A percentile compares a stretch with the other conserved stretches of the same genome.
Evolutionary conservation across 345 rosid species (phyloP).

Genomic region (Mangifera indica): DNA sequence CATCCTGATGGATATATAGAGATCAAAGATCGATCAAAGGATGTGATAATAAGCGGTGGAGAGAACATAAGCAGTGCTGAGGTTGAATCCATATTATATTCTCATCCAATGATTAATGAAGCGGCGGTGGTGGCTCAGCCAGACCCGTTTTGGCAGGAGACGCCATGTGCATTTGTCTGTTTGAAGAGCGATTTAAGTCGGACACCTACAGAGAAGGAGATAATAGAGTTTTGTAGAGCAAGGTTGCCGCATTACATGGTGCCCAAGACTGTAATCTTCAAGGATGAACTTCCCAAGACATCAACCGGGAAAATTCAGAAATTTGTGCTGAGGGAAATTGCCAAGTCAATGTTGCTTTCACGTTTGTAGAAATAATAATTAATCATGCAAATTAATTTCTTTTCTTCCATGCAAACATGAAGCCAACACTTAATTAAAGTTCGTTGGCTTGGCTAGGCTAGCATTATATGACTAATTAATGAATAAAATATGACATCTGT

Average conservation of each 20-base stretch:
- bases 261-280: constrained; percentile 32
- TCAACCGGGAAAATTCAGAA: constrained; percentile 38
- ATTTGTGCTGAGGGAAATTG: constrained; percentile 27
- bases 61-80: constrained; percentile 36
- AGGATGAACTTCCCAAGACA: constrained; percentile 34
- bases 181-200: constrained; percentile 19
- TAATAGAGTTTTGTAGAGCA: constrained; percentile 26
- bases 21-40: constrained; percentile 39
- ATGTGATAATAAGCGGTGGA: constrained; percentile 38
- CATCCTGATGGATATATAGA: constrained; percentile 39
- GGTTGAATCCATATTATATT: constrained; percentile 34
- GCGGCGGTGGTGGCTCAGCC: constrained; percentile 40
- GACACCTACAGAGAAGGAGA: constrained; percentile 20
- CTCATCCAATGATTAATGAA: constrained; percentile 27
- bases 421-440: too few relatives aligned
- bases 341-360: constrained; percentile 5
- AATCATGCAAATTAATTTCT: too few relatives aligned
- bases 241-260: constrained; percentile 35
- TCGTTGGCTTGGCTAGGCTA: too few relatives aligned
- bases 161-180: constrained; percentile 41
- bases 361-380: too few relatives aligned
- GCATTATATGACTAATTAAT: too few relatives aligned
- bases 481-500: too few relatives aligned
- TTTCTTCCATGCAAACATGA: too few relatives aligned
- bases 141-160: constrained; percentile 36